A percentile compares a stretch with the other conserved stretches of the same genome.
These are phyloP conservation scores for Phytophthora citrophthora DNA, from an alignment of 352 stramenopile species.

Conservation along the genomic window DNA sequence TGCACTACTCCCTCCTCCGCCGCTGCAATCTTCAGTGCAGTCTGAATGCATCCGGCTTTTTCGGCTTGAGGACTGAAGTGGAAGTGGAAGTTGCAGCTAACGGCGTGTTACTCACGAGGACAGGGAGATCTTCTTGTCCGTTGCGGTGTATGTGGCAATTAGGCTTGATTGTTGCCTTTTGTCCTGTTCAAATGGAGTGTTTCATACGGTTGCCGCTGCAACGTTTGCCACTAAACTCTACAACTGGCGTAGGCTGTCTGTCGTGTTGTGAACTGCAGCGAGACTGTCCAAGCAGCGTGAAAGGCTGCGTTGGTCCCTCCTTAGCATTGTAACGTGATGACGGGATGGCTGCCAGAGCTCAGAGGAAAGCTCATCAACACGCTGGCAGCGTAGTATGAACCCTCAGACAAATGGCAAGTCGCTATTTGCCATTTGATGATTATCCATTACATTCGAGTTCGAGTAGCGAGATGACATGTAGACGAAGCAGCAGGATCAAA, in stretches of 20 bases:
- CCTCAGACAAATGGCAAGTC: too few species aligned
- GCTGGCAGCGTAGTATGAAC: too few species aligned
- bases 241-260: conserved; percentile 17
- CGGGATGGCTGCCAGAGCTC: not conserved
- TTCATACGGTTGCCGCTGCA: conserved; percentile 1
- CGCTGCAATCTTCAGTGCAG: too few species aligned
- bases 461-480: conserved; percentile 25
- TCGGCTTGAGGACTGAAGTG: conserved; percentile 1
- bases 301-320: conserved; percentile 2
- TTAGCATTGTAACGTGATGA: conserved; percentile 6
- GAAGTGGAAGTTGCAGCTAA: conserved; percentile 10
- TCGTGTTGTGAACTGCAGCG: conserved; percentile 10
- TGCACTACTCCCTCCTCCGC: too few species aligned
- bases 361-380: not conserved
- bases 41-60: conserved; percentile 27
- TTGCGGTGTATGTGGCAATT: too few species aligned
- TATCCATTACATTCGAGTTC: conserved; percentile 6
- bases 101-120: conserved; percentile 5
- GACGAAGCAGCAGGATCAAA: conserved; percentile 2
- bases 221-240: conserved; percentile 1
- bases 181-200: too few species aligned
- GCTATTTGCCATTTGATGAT: not conserved
- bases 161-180: not conserved
- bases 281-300: conserved; percentile 19
- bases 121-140: conserved; percentile 1